Conservation (phyloP, 495 filamentous ascomycete species). For the Xylaria acuta region DNA sequence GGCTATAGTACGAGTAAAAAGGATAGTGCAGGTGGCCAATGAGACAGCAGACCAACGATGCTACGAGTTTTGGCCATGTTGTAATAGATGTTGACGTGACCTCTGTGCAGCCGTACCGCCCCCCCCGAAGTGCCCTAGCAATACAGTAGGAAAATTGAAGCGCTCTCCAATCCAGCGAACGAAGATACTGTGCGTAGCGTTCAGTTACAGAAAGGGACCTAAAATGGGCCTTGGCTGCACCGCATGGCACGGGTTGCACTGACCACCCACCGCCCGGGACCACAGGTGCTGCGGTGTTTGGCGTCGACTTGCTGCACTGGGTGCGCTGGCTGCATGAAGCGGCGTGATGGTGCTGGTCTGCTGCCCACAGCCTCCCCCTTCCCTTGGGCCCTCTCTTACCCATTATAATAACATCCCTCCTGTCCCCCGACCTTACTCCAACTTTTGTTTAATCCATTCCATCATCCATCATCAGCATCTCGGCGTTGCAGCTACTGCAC, state of each 20-base stretch:
- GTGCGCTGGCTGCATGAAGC: conserved; percentile 12
- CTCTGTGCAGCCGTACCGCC: not conserved
- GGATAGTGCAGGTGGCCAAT: not conserved
- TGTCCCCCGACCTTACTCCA: conserved; percentile 24
- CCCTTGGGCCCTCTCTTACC: conserved; percentile 10
- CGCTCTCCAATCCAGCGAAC: not conserved
- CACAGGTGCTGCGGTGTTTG: not conserved
- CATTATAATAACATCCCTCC: conserved; percentile 27
- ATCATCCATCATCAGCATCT: conserved; percentile 39
- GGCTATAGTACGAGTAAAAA: not conserved
- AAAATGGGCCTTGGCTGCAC: conserved; percentile 10
- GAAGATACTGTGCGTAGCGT: not conserved
- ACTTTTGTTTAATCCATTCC: conserved; percentile 31
- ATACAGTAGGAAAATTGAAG: not conserved
- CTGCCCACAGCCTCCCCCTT: conserved; percentile 1
- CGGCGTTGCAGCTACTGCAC: conserved; percentile 46
- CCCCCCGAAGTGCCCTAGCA: not conserved
- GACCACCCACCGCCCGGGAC: not conserved
- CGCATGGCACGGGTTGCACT: conserved; percentile 15
- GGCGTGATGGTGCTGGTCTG: conserved; percentile 6
- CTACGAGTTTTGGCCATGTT: not conserved
- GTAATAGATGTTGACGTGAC: not conserved
- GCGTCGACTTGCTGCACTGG: conserved; percentile 14
- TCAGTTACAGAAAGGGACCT: conserved; percentile 14
- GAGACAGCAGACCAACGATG: not conserved